Conservation (phyloP, 73 alveolate genomes). For the Paramecium pentaurelia region DNA sequence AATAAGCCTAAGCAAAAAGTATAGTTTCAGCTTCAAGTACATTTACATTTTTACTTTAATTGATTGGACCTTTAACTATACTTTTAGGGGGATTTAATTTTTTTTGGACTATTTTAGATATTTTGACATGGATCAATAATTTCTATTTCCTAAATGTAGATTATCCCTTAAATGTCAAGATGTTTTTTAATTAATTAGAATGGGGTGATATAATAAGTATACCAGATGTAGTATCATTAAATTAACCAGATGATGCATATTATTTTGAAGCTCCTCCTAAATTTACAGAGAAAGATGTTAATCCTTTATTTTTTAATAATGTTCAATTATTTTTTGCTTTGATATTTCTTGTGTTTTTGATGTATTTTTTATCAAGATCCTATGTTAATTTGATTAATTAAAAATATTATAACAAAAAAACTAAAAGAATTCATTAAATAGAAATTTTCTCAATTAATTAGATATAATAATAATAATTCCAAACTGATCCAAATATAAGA, state of each 20-base stretch:
- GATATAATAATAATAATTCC: not conserved
- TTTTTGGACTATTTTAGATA: not conserved
- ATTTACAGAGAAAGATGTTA: not conserved
- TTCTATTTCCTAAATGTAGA: not conserved
- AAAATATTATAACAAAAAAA: not conserved
- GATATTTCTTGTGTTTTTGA: not conserved
- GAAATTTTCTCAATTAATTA: not conserved
- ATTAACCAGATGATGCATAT: not conserved
- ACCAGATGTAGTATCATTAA: not conserved
- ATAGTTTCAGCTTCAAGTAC: not conserved
- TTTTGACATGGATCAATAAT: slow-evolving; percentile 11
- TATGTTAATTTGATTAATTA: not conserved
- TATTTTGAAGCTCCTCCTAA: slow-evolving; percentile 7
- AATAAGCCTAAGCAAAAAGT: not conserved
- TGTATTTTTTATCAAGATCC: not conserved
- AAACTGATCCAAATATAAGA: not conserved
- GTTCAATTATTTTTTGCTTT: not conserved
- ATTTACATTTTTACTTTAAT: not conserved
- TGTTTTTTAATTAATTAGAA: not conserved
- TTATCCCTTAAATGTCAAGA: not conserved
- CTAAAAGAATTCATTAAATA: not conserved
- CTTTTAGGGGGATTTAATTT: not conserved
- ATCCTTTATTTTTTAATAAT: not conserved
- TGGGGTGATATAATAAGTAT: not conserved
- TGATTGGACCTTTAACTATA: not conserved